These are phyloP conservation scores for Boletus coccyginus DNA, from an alignment of 768 basidiomycete species.

Conservation along the genomic window DNA sequence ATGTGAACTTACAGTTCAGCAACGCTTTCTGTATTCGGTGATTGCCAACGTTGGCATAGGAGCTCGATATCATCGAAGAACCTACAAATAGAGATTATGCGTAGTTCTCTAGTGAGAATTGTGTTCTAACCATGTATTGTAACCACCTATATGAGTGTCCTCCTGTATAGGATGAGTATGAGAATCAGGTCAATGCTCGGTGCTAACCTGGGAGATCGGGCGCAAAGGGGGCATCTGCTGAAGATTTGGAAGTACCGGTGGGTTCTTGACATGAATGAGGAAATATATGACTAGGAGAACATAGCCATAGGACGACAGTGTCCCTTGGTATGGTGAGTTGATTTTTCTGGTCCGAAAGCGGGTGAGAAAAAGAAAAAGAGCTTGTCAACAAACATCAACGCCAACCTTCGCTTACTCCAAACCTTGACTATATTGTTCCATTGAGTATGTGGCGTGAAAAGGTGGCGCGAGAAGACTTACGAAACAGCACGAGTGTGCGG, in stretches of 20 bases:
- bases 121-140: conserved; percentile 70
- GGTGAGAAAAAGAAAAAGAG: neutral
- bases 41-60: conserved; percentile 88
- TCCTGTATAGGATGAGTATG: conserved; percentile 44
- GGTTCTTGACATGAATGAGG: conserved; percentile 95
- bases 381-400: neutral
- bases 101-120: conserved; percentile 12
- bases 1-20: conserved; percentile 75
- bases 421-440: conserved; percentile 75
- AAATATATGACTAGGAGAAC: conserved; percentile 98
- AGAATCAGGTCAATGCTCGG: conserved; percentile 7
- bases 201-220: conserved; percentile 70
- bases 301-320: conserved; percentile 95
- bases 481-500: conserved; percentile 90
- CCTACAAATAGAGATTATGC: conserved; percentile 37
- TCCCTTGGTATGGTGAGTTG: conserved; percentile 97
- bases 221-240: conserved; percentile 92
- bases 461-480: conserved; percentile 54
- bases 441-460: conserved; percentile 10
- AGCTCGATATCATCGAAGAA: conserved; percentile 98
- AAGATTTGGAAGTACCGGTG: conserved; percentile 92
- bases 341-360: conserved; percentile 68
- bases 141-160: conserved; percentile 74
- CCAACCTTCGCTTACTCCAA: conserved; percentile 91
- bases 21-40: conserved; percentile 88